A percentile compares a stretch with the other conserved stretches of the same genome.
Conservation (phyloP, 345 rosid genomes). For the Linum trigynum region DNA sequence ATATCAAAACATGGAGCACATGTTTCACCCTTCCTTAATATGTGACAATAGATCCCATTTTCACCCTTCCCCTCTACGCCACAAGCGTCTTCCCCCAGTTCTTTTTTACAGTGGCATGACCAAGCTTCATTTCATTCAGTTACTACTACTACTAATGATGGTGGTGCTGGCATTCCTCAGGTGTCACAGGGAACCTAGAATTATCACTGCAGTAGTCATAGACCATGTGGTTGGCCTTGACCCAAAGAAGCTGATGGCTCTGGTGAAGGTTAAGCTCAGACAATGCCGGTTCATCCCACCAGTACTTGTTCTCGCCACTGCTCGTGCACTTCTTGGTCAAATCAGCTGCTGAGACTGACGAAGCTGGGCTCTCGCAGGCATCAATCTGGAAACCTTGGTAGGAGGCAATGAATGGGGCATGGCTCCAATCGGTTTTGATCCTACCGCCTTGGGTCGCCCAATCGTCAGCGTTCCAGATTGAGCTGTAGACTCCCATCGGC, state of each 20-base stretch:
- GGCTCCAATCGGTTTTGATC: conserved; percentile 91
- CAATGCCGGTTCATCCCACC: conserved; percentile 90
- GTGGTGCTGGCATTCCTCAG: conserved; percentile 86
- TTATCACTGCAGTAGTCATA: conserved; percentile 80
- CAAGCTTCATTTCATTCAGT: background rate
- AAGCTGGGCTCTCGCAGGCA: conserved; percentile 65
- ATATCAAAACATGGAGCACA: conserved; percentile 19
- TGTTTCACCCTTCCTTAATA: conserved; percentile 6
- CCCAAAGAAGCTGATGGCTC: conserved; percentile 95
- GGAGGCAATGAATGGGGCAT: conserved; percentile 83
- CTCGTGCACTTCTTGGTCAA: conserved; percentile 51
- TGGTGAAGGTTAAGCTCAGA: conserved; percentile 74
- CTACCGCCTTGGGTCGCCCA: conserved; percentile 99
- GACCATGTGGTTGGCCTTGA: conserved; percentile 74
- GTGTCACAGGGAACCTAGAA: conserved; percentile 65
- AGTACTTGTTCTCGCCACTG: conserved; percentile 44
- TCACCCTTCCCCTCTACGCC: background rate
- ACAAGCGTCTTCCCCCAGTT: background rate
- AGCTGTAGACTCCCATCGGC: conserved; percentile 94
- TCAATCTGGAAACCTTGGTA: conserved; percentile 71
- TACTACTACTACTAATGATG: conserved; percentile 32
- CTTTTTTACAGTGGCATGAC: conserved; percentile 2
- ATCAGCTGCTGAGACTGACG: conserved; percentile 30
- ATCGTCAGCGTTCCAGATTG: conserved; percentile 99
- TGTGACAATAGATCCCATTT: background rate